Base-by-base conservation (phyloP, 805 yeast species). In the Starmerella cellae region DNA sequence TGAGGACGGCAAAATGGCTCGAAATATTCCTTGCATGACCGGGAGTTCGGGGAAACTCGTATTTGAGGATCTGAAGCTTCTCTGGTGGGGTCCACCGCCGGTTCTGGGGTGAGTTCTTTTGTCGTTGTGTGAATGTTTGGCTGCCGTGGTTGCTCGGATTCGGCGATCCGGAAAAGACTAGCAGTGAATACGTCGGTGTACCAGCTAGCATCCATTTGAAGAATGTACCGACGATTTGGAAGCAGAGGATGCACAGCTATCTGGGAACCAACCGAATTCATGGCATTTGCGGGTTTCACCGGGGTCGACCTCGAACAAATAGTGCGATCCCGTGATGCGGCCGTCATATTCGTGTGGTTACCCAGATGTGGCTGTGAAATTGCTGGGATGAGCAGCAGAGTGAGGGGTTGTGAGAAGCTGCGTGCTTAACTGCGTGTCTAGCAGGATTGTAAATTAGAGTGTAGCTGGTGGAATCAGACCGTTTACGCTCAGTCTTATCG, bases 51-150 rank as follows among this genome's bases (percentile, higher is more conserved):
- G 70, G 70, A 56, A 88, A 91, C 64, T 85, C 95, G 29, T 69
- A 62, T 60, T 85, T 91, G 46, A 91, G 70, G 41, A 91, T 75
- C 21, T 79, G 69, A 49, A 88, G 70, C 61, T 91, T 97, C 43
- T 74, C 72, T 2, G 94, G 91, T 1, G 94, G 78, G 1, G 98
- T 91, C 66, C 97, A 79, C 65, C 98, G 77, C 64, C 98, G 75
- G 60, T 88, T 88, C 43, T 96, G 76, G 54, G 97, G 77, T 1
- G 95, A 96, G 45, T 87, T 67, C 38, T 85, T 31, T 23, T 17
- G 4, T 11, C 21, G 21, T 6, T 11, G 8, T 6, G 21, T 18
- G 6, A 21, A 31, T 24, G 28, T 8, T 9, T 8, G 28, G n/a
- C n/a, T n/a, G 28, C 28, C 13, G 13, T 13, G 28, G 28, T 8